These are phyloP conservation scores for Mycosphaerella sp. DNA, from an alignment of 2,329 filamentous ascomycete genomes.

Conservation along the genomic window DNA sequence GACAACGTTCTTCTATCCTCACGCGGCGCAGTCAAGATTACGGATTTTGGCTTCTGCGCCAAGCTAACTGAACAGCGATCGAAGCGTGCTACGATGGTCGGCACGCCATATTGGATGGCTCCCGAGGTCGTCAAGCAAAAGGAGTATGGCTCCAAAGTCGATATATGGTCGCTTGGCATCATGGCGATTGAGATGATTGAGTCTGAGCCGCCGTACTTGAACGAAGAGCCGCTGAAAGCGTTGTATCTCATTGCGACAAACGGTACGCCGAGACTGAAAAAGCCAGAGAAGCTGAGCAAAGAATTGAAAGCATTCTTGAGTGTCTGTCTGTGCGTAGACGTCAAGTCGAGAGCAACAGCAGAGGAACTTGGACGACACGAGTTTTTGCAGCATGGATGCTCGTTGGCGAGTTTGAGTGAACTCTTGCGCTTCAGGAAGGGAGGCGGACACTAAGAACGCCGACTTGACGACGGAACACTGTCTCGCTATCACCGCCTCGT, in stretches of 20 bases:
- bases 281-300: constrained; percentile 95
- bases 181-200: constrained; percentile 99
- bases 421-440: constrained; percentile 78
- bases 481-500: constrained; percentile 1
- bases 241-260: constrained; percentile 97
- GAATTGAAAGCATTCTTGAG: constrained; percentile 96
- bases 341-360: constrained; percentile 87
- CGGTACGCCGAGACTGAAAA: constrained; percentile 93
- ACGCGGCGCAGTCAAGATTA: constrained; percentile 88
- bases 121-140: constrained; percentile 99
- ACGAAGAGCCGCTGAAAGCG: constrained; percentile 95
- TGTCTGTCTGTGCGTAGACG: constrained; percentile 93
- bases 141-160: constrained; percentile 96
- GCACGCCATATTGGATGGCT: constrained; percentile 99
- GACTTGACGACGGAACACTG: background rate
- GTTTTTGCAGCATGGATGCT: constrained; percentile 89
- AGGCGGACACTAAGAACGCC: constrained; percentile 42
- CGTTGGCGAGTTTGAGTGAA: constrained; percentile 73
- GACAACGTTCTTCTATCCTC: constrained; percentile 95
- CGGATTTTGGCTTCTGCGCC: constrained; percentile 98
- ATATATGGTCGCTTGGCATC: constrained; percentile 98
- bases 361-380: constrained; percentile 86
- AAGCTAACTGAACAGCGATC: constrained; percentile 95
- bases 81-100: constrained; percentile 98
- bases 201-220: constrained; percentile 93